phyloP scores from a whole-genome alignment of 2,329 filamentous ascomycete genomes.

The Alternaria sp. region DNA sequence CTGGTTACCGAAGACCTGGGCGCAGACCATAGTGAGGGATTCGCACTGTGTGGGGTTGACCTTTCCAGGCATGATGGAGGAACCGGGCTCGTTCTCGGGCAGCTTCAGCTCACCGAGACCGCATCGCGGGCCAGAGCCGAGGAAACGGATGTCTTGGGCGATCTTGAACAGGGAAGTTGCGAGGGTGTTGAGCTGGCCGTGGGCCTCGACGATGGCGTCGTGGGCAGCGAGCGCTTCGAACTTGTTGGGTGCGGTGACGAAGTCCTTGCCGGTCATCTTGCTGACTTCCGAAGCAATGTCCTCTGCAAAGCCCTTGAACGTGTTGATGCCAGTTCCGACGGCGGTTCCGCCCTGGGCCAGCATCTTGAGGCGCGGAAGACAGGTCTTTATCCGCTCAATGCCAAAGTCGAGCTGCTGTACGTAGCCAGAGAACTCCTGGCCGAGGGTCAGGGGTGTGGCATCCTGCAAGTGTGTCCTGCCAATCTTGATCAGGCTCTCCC shows the following conservation, averaged over 20 bases:
- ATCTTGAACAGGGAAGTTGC: conserved; percentile 95
- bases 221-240: conserved; percentile 97
- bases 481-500: conserved; percentile 98
- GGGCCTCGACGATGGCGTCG: conserved; percentile 93
- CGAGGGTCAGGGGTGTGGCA: conserved; percentile 91
- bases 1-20: conserved; percentile 98
- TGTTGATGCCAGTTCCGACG: conserved; percentile 97
- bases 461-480: conserved; percentile 97
- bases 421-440: conserved; percentile 97
- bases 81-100: conserved; percentile 97
- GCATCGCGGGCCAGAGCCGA: conserved; percentile 93
- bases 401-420: conserved; percentile 92
- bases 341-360: conserved; percentile 96
- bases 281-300: conserved; percentile 87
- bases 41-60: conserved; percentile 99
- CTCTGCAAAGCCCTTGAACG: conserved; percentile 93
- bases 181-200: conserved; percentile 90
- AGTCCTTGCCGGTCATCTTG: conserved; percentile 91
- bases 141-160: conserved; percentile 95
- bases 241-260: conserved; percentile 98
- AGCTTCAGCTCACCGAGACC: conserved; percentile 92
- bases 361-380: conserved; percentile 81
- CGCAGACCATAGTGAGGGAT: conserved; percentile 95
- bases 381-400: conserved; percentile 82
- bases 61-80: conserved; percentile 99